Evolutionary conservation across 2,329 filamentous ascomycete genomes (phyloP), one percentile per base, ranked within the genome.

Genomic region (Salinomyces thailandicus): DNA sequence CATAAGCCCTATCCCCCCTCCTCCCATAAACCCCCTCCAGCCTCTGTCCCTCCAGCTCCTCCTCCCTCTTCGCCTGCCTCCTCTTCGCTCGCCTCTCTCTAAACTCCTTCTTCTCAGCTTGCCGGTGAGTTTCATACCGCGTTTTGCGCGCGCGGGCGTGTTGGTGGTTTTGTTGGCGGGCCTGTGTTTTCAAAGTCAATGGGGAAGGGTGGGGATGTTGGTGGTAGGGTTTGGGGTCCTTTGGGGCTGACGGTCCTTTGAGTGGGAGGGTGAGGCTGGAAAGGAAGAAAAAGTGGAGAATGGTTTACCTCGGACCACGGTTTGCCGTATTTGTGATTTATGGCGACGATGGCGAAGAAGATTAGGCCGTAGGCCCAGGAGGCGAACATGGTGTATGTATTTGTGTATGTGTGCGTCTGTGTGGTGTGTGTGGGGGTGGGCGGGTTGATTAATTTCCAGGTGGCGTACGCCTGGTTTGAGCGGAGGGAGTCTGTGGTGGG

Each of bases 291-390:
- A n/a, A n/a, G n/a, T n/a, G n/a, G n/a, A n/a, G n/a, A n/a, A n/a
- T n/a, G n/a, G n/a, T n/a, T n/a, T n/a, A n/a, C n/a, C n/a, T 41
- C 38, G 11, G 33, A 35, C 13, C 20, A 37, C 3, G 29, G 35
- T 15, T 39, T 37, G 18, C 29, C 35, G 28, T 36, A 40, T 7
- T 29, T 22, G 38, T 44, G 41, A 29, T 41, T 44, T 9, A 41
- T 6, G 24, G 41, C 41, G 15, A 44, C 27, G 38, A 44, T 33
- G 28, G 15, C 15, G 22, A 26, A 14, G 35, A 44, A 35, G 31
- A 44, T 14, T 18, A 41, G 18, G 18, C 26, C 22, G 35, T 38
- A 41, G 28, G 35, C 11, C 35, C 31, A 38, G 31, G 38, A 18
- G 30, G 32, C 32, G 31, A 36, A 43, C 41, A 44, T 44, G 11